Base-by-base conservation (phyloP, 2,329 filamentous ascomycete genomes). In the Xylariales sp. region DNA sequence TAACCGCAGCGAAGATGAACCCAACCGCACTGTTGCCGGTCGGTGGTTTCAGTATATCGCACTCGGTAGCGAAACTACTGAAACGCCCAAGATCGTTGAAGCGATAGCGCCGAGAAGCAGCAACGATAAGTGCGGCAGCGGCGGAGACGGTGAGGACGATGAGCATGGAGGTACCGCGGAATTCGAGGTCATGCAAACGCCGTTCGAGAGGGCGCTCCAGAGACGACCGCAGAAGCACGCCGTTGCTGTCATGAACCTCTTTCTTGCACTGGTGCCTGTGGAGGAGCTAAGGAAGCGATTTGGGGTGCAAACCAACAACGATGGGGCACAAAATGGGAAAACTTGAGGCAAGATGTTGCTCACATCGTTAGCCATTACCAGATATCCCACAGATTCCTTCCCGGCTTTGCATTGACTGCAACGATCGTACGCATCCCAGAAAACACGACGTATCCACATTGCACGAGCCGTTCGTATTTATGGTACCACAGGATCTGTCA, bases 101-200 rank as follows among this genome's bases (percentile, higher is more conserved):
- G 46, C 40, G 47, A 12, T 29, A 27, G 13, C 7, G 25, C 14
- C 16, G 13, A 48, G 44, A 4, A 54, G 63, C 7, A 62, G 65
- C 2, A 60, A 61, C 3, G 66, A 69, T 6, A 53, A 45, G 2
- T 56, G 55, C 42, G 51, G 47, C 10, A 47, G 53, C 1, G 55
- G 49, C 3, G 50, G 45, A 4, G 55, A 64, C 7, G 62, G 65
- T 2, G 60, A 61, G 3, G 66, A 69, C 30, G 69, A 66, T 16
- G n/a, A n/a, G n/a, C n/a, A n/a, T n/a, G n/a, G n/a, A n/a, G n/a
- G n/a, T n/a, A n/a, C n/a, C n/a, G n/a, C n/a, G n/a, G n/a, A n/a
- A n/a, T 83, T 83, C 46, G 78, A 83, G 56, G 57, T 65, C 10
- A 75, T 77, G 66, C 66, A 70, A 42, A 72, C 64, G n/a, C 67